phyloP scores from a whole-genome alignment of 2,329 filamentous ascomycete species.

The Coleophoma eucalyptorum region DNA sequence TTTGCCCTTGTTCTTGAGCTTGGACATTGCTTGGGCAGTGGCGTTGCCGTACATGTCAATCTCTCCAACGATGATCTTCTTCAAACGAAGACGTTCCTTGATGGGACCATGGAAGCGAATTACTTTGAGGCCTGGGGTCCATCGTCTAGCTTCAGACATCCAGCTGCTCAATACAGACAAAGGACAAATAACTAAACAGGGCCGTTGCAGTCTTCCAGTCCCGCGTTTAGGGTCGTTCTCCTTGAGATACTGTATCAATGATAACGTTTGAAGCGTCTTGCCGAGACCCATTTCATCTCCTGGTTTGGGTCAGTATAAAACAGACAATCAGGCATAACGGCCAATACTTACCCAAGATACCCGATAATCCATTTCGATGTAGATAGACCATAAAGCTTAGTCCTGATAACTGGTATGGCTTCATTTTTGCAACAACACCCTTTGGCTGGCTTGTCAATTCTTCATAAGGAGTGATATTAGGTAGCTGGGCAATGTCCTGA shows the following conservation, averaged over 20 bases:
- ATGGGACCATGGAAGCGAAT: conserved; percentile 42
- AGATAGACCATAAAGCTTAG: conserved; percentile 44
- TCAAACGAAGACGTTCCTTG: conserved; percentile 38
- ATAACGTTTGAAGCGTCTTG: conserved; percentile 44
- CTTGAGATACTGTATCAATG: conserved; percentile 43
- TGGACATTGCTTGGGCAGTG: conserved; percentile 21
- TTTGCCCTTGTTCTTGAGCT: conserved; percentile 16
- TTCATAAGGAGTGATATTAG: conserved; percentile 19
- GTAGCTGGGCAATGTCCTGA: conserved; percentile 18
- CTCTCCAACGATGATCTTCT: conserved; percentile 40
- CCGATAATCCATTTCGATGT: conserved; percentile 38
- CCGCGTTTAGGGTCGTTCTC: conserved; percentile 30
- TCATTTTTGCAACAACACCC: conserved; percentile 43
- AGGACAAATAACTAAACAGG: conserved; percentile 44
- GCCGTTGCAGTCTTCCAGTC: conserved; percentile 32
- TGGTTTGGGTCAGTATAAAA: not conserved
- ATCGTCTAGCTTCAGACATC: conserved; percentile 41
- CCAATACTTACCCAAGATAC: conserved; percentile 34
- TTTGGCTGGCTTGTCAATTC: conserved; percentile 22
- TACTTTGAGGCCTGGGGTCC: conserved; percentile 41
- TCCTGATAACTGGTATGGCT: conserved; percentile 46
- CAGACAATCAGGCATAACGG: not conserved
- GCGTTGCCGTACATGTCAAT: conserved; percentile 39
- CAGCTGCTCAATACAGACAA: conserved; percentile 45
- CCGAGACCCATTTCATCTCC: conserved; percentile 45